Percentiles rank a stretch among this genome's conserved stretches.
Evolutionary conservation across 148 eudicot genomes (phyloP).

Genomic region (Vaccinium corymbosum): DNA sequence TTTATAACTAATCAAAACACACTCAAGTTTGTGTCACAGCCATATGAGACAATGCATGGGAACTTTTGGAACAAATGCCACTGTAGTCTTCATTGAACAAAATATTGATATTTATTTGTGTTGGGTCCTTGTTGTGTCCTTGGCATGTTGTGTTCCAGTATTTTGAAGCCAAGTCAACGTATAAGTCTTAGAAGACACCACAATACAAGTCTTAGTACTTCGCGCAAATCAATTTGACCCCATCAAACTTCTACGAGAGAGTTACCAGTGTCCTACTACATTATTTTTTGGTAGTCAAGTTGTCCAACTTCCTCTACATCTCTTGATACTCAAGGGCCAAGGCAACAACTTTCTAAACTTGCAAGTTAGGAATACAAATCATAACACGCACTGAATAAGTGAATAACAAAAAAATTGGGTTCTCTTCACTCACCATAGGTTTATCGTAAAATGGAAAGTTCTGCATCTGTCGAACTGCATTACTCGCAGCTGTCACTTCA

Average conservation of each 20-base stretch:
- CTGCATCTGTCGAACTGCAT: conserved; percentile 97
- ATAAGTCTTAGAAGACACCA: background rate
- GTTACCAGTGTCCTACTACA: background rate
- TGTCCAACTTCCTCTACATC: background rate
- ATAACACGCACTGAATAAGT: background rate
- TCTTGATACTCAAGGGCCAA: background rate
- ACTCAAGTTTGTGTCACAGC: background rate
- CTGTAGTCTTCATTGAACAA: background rate
- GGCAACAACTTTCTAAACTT: background rate
- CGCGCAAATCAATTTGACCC: background rate
- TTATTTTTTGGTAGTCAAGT: background rate
- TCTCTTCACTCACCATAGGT: conserved; percentile 59
- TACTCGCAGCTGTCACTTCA: conserved; percentile 97
- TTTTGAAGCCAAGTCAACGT: background rate
- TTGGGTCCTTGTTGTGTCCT: background rate
- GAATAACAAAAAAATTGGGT: background rate
- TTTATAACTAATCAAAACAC: background rate
- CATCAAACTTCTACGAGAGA: background rate
- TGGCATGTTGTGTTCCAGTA: background rate
- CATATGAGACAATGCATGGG: background rate
- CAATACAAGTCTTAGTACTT: background rate
- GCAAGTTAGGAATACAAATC: background rate
- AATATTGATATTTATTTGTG: background rate
- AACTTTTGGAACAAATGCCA: background rate
- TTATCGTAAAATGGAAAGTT: conserved; percentile 92